Evolutionary conservation across 2,329 filamentous ascomycete species (phyloP), one percentile per base, ranked within the genome.

Genomic region (Calonectria pauciramosa): DNA sequence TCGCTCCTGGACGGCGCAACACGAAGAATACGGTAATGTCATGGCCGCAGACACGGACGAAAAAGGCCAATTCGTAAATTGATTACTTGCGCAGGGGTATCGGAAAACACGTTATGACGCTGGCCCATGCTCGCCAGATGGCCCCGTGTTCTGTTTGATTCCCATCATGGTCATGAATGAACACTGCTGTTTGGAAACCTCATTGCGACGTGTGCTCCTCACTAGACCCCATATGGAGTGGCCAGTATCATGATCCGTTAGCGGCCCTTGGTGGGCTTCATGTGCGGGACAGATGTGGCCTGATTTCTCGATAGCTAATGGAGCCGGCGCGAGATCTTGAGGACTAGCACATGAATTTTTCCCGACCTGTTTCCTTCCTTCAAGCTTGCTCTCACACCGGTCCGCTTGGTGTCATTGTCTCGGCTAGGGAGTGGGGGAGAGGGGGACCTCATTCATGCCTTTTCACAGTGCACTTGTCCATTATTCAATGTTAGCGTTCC

Each of bases 391-490:
- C 26, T 20, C 36, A 49, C 54, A 49, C 54, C 41, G 59, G 36
- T 56, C 49, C 63, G 23, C 32, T 66, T 54, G 68, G 68, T 70
- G 72, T 70, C 56, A 60, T 60, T 60, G 65, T 74, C 69, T 72
- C 74, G 74, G 72, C 69, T 75, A 70, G 36, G 47, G 49, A 70
- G 64, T 63, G 75, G 70, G 74, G 66, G 41, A 56, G 23, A 56
- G 60, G 68, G 34, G 64, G 74, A 51, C 60, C 32, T 52, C 52
- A 64, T 70, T 44, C 41, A 68, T 70, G 63, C 36, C 28, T 38
- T 26, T 36, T 41, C 54, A 56, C 52, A 32, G 30, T 60, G 16
- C n/a, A 18, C 56, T 36, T 38, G 56, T 60, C 34, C 32, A 60
- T 60, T 60, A 60, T 60, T 36, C 56, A 38, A 11, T 60, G 51